phyloP scores from a whole-genome alignment of 768 basidiomycete species.

The Russula griseocarnosa region DNA sequence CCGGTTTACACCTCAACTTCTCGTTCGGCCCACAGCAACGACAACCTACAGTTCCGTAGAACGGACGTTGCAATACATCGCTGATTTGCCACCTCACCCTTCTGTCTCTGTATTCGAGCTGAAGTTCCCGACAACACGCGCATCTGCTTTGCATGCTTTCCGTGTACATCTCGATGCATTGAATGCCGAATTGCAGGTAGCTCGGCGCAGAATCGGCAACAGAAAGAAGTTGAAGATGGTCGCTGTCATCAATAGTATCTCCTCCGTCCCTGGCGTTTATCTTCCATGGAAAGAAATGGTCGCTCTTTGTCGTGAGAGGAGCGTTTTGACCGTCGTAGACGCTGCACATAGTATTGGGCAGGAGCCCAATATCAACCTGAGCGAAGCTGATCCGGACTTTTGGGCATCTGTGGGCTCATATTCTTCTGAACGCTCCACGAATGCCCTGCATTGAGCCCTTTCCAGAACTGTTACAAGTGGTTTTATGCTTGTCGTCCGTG shows the following conservation, averaged over 20 bases:
- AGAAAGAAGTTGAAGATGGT: slow-evolving; percentile 47
- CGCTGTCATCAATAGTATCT: slow-evolving; percentile 66
- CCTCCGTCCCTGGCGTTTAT: slow-evolving; percentile 54
- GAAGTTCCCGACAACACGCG: slow-evolving; percentile 54
- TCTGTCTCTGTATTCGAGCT: slow-evolving; percentile 47
- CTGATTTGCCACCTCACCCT: slow-evolving; percentile 54
- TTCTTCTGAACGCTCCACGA: neutral
- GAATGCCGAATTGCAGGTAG: slow-evolving; percentile 26
- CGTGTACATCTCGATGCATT: slow-evolving; percentile 38
- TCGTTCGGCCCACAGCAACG: slow-evolving; percentile 39
- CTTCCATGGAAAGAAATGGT: slow-evolving; percentile 74
- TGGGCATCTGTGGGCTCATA: slow-evolving; percentile 58
- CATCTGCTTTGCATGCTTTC: slow-evolving; percentile 51
- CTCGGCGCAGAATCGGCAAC: slow-evolving; percentile 25
- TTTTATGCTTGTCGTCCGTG: slow-evolving; percentile 63
- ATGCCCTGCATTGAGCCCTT: neutral
- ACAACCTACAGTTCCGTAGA: slow-evolving; percentile 56
- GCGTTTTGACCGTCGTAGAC: slow-evolving; percentile 67
- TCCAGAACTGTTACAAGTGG: slow-evolving; percentile 85
- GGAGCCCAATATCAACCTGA: slow-evolving; percentile 56
- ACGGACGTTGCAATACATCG: slow-evolving; percentile 49
- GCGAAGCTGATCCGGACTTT: slow-evolving; percentile 60
- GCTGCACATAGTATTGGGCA: slow-evolving; percentile 79
- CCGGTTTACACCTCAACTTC: neutral
- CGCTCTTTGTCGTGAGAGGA: slow-evolving; percentile 56